phyloP scores from a whole-genome alignment of 2,329 filamentous ascomycete species.

The Fusarium miscanthi region DNA sequence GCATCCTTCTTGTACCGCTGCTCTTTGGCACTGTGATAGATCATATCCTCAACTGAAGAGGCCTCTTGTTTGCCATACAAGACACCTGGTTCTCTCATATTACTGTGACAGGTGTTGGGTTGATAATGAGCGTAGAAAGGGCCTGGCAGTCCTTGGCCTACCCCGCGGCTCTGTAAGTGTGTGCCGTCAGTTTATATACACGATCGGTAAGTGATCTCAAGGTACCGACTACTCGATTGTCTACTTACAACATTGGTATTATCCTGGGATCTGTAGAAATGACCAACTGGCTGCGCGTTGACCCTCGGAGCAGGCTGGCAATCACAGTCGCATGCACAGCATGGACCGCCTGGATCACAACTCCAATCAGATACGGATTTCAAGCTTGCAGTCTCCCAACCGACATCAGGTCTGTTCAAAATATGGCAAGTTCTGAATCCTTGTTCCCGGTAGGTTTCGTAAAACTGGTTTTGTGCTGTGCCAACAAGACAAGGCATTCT shows the following conservation, averaged over 20 bases:
- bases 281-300: background rate
- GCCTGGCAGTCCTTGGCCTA: background rate
- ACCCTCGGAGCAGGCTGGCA: background rate
- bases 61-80: background rate
- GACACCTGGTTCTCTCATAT: background rate
- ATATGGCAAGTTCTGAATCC: background rate
- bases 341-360: conserved; percentile 3
- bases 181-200: background rate
- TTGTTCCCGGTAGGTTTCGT: background rate
- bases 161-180: background rate
- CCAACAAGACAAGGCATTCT: background rate
- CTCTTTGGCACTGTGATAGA: conserved; percentile 20
- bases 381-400: conserved; percentile 14
- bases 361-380: conserved; percentile 16
- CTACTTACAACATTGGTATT: conserved; percentile 3
- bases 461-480: background rate
- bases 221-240: too few species aligned
- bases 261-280: background rate
- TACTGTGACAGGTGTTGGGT: background rate
- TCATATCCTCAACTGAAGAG: conserved; percentile 11
- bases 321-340: conserved; percentile 23
- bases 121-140: background rate
- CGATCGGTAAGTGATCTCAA: background rate
- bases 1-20: conserved; percentile 22
- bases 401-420: background rate